Base-by-base conservation (phyloP, 1,139 yeast genomes). In the Suzukiozyma palmioleophila region DNA sequence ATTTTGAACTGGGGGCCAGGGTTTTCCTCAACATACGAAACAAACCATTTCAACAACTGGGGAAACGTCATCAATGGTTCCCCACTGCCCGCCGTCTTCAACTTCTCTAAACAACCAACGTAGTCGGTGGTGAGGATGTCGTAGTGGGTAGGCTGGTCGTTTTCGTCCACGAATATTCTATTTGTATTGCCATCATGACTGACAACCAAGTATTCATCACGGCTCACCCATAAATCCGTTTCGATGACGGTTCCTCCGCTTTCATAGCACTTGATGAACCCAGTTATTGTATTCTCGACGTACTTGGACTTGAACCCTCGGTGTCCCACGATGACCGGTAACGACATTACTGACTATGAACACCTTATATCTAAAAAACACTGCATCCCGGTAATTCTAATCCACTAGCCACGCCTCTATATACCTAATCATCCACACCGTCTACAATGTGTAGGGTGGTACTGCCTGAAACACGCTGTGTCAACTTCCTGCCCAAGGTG, bases 221-320 rank as follows among this genome's bases (percentile, higher is more conserved):
- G 61, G 2, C 94, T 71, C 41, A 88, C 67, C 69, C 90, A 96
- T 35, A 90, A 68, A 58, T 92, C 96, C 8, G 95, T 83, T 58
- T 90, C 97, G 31, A 92, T 73, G 9, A 79, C 74, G 15, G 77
- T 74, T 22, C 86, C 89, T 0, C 92, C 92, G 14, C 78, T 72
- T 13, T 73, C 77, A 37, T 73, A 74, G 16, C 96, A 94, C 39
- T 81, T 80, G 14, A 77, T 66, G 59, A 87, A 86, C 2, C 95
- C 89, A 2, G 67, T 53, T 13, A 88, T 49, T 3, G 96, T 84
- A 59, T 90, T 90, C 55, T 90, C 97, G 3, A 95, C 86, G 50
- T 64, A 83, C 40, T 70, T 64, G 26, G 76, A 78, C 42, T 83
- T 80, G 61, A 67, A 83, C 1, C 77, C 77, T 43, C 77, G 60